Evolutionary conservation across 192 early-diverging fungal species (phyloP).

Genomic region (Coemansia sp.): DNA sequence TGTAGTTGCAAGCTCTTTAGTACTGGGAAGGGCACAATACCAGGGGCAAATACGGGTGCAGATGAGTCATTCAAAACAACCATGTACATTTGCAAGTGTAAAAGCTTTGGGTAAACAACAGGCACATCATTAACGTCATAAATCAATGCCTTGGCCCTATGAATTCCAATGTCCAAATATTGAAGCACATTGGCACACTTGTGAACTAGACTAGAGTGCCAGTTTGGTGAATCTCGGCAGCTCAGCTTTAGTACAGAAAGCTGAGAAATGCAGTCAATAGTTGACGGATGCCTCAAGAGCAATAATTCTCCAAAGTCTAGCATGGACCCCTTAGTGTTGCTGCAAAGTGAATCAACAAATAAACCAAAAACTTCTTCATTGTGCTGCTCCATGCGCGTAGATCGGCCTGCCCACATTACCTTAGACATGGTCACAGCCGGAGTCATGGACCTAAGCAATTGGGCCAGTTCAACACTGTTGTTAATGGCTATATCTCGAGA

Average conservation of each 20-base stretch:
- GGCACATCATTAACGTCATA: background rate
- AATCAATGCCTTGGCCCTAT: background rate
- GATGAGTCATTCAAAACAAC: background rate
- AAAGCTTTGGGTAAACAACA: conserved; percentile 10
- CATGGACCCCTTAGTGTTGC: background rate
- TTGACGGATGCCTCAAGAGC: background rate
- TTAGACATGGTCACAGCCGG: background rate
- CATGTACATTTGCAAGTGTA: background rate
- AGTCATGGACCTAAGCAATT: background rate
- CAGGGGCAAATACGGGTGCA: background rate
- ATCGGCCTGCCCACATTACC: background rate
- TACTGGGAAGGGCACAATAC: background rate
- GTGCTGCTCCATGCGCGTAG: background rate
- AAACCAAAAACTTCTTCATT: background rate
- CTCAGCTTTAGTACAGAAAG: background rate
- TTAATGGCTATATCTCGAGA: background rate
- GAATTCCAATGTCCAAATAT: background rate
- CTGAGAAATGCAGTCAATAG: background rate
- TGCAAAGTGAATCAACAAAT: background rate
- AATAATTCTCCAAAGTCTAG: background rate
- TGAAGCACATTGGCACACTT: background rate
- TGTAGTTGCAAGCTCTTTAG: background rate
- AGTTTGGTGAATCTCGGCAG: background rate
- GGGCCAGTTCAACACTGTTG: background rate
- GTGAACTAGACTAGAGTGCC: background rate